Base-by-base conservation (phyloP, 176 grass and related monocot genomes). In the Chloris gayana region DNA sequence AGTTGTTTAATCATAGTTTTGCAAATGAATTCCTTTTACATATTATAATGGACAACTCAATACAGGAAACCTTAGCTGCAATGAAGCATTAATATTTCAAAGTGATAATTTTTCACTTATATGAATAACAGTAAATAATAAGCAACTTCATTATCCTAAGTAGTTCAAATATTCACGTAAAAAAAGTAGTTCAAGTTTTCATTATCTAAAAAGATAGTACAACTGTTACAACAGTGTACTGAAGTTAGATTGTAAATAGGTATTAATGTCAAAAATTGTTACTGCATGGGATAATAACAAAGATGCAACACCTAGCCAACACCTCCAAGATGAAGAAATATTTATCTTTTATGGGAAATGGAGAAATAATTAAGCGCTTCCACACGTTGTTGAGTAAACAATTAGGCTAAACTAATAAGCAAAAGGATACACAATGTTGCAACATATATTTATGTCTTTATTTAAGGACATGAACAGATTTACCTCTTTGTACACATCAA, bases 401-500 rank as follows among this genome's bases (percentile, higher is more conserved):
- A 51, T 51, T 22, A 49, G 46, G 14, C 53, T 80, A 66, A 7
- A 35, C 7, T 66, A 0, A 10, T 57, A 88, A 34, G 19, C 42
- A 22, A n/a, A 45, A 18, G 70, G 12, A 34, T 22, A 22, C 39
- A 42, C 34, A 77, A 24, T 37, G 69, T 77, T 19, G 22, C 1
- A 35, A 26, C 27, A 18, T 34, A 35, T 2, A 18, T 15, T 60
- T 47, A 74, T 64, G 14, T 35, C 9, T 78, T 72, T 39, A 6
- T 78, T 72, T 39, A 13, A 67, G 41, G 27, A 67, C 12, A 45
- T 64, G 37, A 77, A 78, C 12, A 77, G 63, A 47, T 61, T 78
- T 94, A 98, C 95, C 95, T 98, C 90, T 84, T 98, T 98, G 75
- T 98, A 98, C 24, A 98, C 88, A 91, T 95, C 92, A 75, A 94